phyloP scores from a whole-genome alignment of 345 rosid species.

The Hevea brasiliensis region DNA sequence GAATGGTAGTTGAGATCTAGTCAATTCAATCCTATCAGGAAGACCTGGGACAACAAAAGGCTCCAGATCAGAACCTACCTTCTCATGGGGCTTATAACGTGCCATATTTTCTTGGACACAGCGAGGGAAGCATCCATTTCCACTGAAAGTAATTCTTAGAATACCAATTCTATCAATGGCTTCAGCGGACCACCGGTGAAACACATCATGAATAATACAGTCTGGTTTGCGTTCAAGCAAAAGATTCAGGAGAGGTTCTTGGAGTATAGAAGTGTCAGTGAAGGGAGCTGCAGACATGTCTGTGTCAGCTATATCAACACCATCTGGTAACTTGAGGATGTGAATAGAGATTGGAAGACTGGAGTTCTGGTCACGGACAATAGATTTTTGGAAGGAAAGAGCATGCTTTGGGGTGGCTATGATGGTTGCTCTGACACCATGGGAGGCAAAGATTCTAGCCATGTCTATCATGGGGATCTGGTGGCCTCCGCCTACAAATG shows the following conservation, averaged over 20 bases:
- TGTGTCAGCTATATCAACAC: conserved; percentile 21
- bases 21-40: conserved; percentile 44
- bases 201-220: conserved; percentile 43
- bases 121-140: conserved; percentile 41
- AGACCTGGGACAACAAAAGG: conserved; percentile 48
- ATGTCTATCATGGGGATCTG: conserved; percentile 52
- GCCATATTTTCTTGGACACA: conserved; percentile 28
- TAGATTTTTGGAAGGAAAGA: conserved; percentile 29
- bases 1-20: conserved; percentile 41
- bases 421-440: conserved; percentile 37
- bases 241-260: conserved; percentile 28
- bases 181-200: conserved; percentile 37
- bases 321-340: conserved; percentile 23
- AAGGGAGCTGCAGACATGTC: conserved; percentile 37
- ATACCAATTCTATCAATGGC: conserved; percentile 29
- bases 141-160: conserved; percentile 44
- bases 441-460: conserved; percentile 44
- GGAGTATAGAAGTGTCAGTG: conserved; percentile 42
- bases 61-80: conserved; percentile 39
- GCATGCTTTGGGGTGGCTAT: conserved; percentile 36
- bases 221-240: conserved; percentile 28
- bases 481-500: conserved; percentile 50
- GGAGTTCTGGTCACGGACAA: conserved; percentile 28
- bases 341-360: conserved; percentile 35
- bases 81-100: conserved; percentile 33